phyloP scores from a whole-genome alignment of 208 protist genomes.

The Naegleria gruberi region DNA sequence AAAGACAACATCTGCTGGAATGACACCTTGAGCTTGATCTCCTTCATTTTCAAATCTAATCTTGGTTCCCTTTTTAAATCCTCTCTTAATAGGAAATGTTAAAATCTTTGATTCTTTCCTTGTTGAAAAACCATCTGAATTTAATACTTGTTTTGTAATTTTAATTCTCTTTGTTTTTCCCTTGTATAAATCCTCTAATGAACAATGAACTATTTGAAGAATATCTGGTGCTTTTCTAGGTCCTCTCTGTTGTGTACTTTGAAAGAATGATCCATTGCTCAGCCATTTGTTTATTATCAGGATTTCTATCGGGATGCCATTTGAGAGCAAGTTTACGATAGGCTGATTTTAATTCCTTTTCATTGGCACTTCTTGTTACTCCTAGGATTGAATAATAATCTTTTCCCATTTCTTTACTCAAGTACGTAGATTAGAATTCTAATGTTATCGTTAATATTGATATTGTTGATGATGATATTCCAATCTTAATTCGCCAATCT shows the following conservation, averaged over 20 bases:
- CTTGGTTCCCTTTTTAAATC: constrained; percentile 60
- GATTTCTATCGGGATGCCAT: constrained; percentile 24
- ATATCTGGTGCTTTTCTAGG: neutral
- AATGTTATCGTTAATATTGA: too few relatives aligned
- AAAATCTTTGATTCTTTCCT: constrained; percentile 37
- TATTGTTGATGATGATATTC: too few relatives aligned
- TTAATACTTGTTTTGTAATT: constrained; percentile 45
- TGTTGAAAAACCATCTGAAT: constrained; percentile 11
- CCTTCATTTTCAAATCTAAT: constrained; percentile 51
- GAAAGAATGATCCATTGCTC: constrained; percentile 59
- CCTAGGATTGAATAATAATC: constrained; percentile 21
- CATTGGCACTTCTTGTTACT: constrained; percentile 12
- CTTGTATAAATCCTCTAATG: constrained; percentile 54
- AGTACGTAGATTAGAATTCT: neutral
- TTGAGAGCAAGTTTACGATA: constrained; percentile 9
- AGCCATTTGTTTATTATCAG: constrained; percentile 52
- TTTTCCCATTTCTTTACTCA: neutral
- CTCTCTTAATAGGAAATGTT: constrained; percentile 47
- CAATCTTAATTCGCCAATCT: too few relatives aligned
- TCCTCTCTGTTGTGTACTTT: neutral
- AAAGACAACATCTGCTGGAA: constrained; percentile 59
- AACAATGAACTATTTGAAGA: neutral
- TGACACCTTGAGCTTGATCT: constrained; percentile 39
- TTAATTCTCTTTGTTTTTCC: constrained; percentile 57
- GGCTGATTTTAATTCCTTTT: neutral